Conservation (phyloP, 2,329 filamentous ascomycete genomes). For the Tolypocladium nubicola region DNA sequence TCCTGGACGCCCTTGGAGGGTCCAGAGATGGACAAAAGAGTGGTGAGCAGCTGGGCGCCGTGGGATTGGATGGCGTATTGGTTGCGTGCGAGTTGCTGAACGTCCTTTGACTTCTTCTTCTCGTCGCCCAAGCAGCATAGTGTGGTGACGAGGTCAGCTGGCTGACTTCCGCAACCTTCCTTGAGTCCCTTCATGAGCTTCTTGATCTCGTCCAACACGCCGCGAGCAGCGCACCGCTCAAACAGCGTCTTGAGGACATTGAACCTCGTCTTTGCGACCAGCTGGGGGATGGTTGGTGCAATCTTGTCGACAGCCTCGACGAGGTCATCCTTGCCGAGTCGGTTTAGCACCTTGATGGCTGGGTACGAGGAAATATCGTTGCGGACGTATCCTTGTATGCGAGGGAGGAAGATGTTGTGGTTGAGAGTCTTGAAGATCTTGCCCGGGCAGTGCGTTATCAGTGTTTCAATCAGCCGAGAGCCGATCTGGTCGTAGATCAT, state of each 20-base stretch:
- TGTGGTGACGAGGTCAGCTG: conserved; percentile 35
- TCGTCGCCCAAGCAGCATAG: conserved; percentile 34
- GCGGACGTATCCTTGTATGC: conserved; percentile 69
- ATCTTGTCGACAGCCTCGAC: conserved; percentile 62
- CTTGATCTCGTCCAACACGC: conserved; percentile 41
- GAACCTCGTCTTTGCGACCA: conserved; percentile 67
- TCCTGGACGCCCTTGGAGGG: conserved; percentile 63
- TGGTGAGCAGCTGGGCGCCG: conserved; percentile 69
- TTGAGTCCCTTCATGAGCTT: conserved; percentile 36
- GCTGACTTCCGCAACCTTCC: conserved; percentile 35
- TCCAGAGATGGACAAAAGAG: conserved; percentile 67
- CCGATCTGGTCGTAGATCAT: conserved; percentile 86
- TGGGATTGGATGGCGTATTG: conserved; percentile 50
- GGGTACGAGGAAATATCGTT: conserved; percentile 90
- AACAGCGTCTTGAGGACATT: conserved; percentile 74
- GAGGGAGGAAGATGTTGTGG: conserved; percentile 65
- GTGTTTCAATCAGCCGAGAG: conserved; percentile 78
- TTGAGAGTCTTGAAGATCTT: conserved; percentile 88
- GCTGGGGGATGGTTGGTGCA: conserved; percentile 57
- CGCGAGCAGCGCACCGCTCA: conserved; percentile 67
- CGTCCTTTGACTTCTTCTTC: conserved; percentile 24
- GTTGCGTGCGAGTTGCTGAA: conserved; percentile 39
- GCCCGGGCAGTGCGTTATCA: conserved; percentile 70
- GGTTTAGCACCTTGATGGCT: conserved; percentile 69
- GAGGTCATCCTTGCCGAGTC: conserved; percentile 79